phyloP scores from a whole-genome alignment of 225 moss, liverwort and hornwort species.

The Sphagnum tenellum region DNA sequence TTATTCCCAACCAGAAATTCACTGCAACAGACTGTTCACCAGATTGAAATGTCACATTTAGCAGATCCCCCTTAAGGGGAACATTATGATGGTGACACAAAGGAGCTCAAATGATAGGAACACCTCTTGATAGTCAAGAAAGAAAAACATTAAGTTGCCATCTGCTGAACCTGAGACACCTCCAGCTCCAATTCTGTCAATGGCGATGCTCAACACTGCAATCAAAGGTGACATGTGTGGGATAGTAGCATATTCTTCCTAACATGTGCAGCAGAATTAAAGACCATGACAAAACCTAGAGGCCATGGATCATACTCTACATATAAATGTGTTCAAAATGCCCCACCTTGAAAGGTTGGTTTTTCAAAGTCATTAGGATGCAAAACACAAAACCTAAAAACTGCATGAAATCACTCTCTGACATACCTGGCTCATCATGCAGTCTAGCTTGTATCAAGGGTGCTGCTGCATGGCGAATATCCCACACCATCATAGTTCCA shows the following conservation, averaged over 20 bases:
- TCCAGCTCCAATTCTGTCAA: constrained; percentile 41
- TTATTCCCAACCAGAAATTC: no score
- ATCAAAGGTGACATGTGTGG: background rate
- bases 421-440: constrained; percentile 87
- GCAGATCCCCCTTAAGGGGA: no score
- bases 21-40: no score
- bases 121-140: constrained; percentile 48
- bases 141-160: constrained; percentile 70
- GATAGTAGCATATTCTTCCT: background rate
- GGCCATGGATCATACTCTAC: background rate
- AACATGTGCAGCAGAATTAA: background rate
- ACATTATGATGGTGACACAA: background rate
- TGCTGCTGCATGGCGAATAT: constrained; percentile 54
- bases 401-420: background rate
- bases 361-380: background rate
- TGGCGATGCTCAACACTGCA: constrained; percentile 66
- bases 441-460: constrained; percentile 58
- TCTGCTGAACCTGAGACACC: constrained; percentile 85
- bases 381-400: background rate
- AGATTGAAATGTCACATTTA: no score
- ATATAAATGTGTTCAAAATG: background rate
- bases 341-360: no score
- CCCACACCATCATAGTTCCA: constrained; percentile 82
- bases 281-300: no score
- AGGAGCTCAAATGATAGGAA: background rate